Evolutionary conservation across 371 early-diverging fungal genomes (phyloP).

Genomic region (Syncephalastrum contaminatum): DNA sequence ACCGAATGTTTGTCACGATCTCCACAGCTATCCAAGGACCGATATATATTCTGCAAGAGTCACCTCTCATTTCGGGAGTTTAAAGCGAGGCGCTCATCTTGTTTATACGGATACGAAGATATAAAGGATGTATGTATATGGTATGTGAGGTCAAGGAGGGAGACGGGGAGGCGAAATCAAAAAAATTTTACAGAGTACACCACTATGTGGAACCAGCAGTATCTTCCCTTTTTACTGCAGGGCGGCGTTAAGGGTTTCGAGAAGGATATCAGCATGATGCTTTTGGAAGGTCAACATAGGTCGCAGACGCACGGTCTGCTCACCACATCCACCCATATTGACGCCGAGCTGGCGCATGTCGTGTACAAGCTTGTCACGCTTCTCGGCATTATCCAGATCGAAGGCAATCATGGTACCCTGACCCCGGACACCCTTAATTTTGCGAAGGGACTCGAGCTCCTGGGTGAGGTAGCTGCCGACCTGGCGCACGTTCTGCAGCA

Average conservation of each 20-base stretch:
- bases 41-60: no score
- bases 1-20: no score
- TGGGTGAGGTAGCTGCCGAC: slow-evolving; percentile 56
- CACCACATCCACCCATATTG: slow-evolving; percentile 74
- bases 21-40: no score
- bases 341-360: slow-evolving; percentile 67
- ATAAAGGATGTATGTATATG: no score
- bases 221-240: slow-evolving; percentile 7
- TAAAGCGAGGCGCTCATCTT: no score
- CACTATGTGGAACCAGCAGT: neutral
- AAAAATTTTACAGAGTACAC: no score
- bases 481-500: slow-evolving; percentile 53
- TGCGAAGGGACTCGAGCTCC: slow-evolving; percentile 27
- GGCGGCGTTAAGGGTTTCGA: slow-evolving; percentile 55
- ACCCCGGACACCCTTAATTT: slow-evolving; percentile 56
- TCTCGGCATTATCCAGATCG: slow-evolving; percentile 51
- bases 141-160: no score
- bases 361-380: slow-evolving; percentile 53
- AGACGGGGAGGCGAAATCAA: no score
- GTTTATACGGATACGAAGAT: no score
- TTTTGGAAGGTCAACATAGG: slow-evolving; percentile 75
- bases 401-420: slow-evolving; percentile 73
- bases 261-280: slow-evolving; percentile 69
- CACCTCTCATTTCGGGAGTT: no score
- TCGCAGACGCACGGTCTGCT: slow-evolving; percentile 61